These are phyloP conservation scores for Aspergillus versicolor DNA, from an alignment of 2,329 filamentous ascomycete genomes.

Conservation along the genomic window DNA sequence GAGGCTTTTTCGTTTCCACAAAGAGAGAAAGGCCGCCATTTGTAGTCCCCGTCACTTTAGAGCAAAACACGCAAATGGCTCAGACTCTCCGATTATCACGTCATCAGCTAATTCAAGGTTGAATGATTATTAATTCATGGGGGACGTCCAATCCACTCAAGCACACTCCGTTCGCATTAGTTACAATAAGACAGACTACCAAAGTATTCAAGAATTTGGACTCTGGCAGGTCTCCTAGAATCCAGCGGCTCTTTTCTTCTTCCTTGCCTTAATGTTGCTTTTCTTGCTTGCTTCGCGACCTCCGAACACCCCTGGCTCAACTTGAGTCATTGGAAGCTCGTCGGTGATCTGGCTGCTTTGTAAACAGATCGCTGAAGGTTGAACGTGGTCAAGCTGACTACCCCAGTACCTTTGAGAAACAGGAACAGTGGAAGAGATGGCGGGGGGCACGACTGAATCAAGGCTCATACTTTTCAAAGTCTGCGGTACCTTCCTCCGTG, in stretches of 20 bases:
- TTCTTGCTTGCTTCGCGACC: conserved; percentile 33
- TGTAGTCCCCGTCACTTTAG: background rate
- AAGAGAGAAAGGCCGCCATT: background rate
- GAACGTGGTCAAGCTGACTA: conserved; percentile 31
- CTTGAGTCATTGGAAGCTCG: conserved; percentile 41
- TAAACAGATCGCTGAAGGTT: conserved; percentile 19
- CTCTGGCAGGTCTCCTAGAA: conserved; percentile 29
- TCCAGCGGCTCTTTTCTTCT: conserved; percentile 42
- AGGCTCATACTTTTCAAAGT: conserved; percentile 13
- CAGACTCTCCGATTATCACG: conserved; percentile 5
- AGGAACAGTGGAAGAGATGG: conserved; percentile 26
- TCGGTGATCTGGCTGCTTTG: conserved; percentile 37
- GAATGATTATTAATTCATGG: background rate
- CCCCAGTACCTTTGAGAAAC: conserved; percentile 28
- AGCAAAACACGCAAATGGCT: background rate
- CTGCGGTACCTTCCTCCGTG: conserved; percentile 29
- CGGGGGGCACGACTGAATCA: conserved; percentile 18
- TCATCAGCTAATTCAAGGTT: background rate
- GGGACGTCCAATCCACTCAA: background rate
- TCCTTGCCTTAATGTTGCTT: conserved; percentile 30
- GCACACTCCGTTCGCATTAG: background rate
- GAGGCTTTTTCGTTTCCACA: background rate
- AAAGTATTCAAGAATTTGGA: background rate
- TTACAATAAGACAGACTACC: background rate
- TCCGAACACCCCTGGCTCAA: conserved; percentile 40